A percentile compares a stretch with the other conserved stretches of the same genome.
These are phyloP conservation scores for Citrus australasica DNA, from an alignment of 345 rosid species.

Conservation along the genomic window DNA sequence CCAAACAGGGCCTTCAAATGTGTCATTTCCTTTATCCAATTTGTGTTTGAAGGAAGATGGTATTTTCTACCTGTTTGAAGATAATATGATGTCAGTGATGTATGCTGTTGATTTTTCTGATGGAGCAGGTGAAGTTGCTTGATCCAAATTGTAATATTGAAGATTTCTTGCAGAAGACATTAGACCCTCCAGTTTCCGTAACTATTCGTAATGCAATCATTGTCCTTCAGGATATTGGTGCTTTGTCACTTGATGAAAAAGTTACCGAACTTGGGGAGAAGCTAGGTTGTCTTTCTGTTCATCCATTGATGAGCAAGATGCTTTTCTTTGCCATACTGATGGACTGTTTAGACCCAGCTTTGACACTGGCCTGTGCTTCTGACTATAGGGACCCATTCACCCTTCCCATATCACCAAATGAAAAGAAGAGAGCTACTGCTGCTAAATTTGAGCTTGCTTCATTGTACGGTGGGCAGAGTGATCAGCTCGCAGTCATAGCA, in stretches of 20 bases:
- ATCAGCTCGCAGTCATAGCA: slow-evolving; percentile 86
- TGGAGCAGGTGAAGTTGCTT: slow-evolving; percentile 73
- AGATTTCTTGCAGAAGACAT: slow-evolving; percentile 64
- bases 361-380: slow-evolving; percentile 92
- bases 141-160: slow-evolving; percentile 65
- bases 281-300: slow-evolving; percentile 80
- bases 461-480: slow-evolving; percentile 80
- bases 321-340: slow-evolving; percentile 85
- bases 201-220: slow-evolving; percentile 64
- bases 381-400: slow-evolving; percentile 87
- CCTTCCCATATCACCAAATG: slow-evolving; percentile 68
- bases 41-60: neutral
- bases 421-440: slow-evolving; percentile 68
- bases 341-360: slow-evolving; percentile 94
- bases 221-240: slow-evolving; percentile 86
- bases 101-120: slow-evolving; percentile 17
- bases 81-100: slow-evolving; percentile 2
- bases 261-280: slow-evolving; percentile 89
- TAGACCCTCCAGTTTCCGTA: slow-evolving; percentile 88
- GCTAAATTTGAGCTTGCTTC: slow-evolving; percentile 81
- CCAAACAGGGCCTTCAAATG: neutral
- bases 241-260: slow-evolving; percentile 70
- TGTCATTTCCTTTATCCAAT: neutral
- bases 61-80: neutral
- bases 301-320: slow-evolving; percentile 91